These are phyloP conservation scores for Austroboletus festivus DNA, from an alignment of 768 basidiomycete species.

Conservation along the genomic window DNA sequence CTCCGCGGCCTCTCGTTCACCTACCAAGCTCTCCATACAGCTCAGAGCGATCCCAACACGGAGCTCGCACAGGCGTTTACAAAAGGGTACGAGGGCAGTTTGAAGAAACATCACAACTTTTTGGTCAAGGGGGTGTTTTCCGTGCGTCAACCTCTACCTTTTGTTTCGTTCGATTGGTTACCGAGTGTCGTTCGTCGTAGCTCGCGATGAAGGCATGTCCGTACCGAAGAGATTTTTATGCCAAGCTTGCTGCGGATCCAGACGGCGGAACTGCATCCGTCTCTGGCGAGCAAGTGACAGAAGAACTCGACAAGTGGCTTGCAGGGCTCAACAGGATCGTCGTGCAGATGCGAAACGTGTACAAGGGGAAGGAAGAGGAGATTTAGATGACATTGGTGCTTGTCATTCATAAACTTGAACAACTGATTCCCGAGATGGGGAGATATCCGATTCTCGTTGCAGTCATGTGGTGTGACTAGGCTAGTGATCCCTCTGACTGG, in stretches of 20 bases:
- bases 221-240: constrained; percentile 58
- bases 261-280: constrained; percentile 44
- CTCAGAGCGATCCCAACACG: constrained; percentile 55
- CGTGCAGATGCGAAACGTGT: constrained; percentile 46
- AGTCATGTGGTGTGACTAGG: too few species aligned
- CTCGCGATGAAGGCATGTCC: constrained; percentile 62
- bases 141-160: constrained; percentile 38
- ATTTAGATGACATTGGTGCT: too few species aligned
- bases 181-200: constrained; percentile 14
- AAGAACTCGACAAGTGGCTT: constrained; percentile 59
- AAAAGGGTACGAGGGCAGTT: constrained; percentile 73
- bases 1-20: constrained; percentile 91
- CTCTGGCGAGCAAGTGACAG: constrained; percentile 50
- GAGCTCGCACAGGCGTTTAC: constrained; percentile 71
- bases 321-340: constrained; percentile 53
- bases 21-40: constrained; percentile 67
- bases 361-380: constrained; percentile 56
- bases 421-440: too few species aligned
- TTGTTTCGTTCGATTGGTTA: not conserved
- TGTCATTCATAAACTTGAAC: too few species aligned
- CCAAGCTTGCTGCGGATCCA: constrained; percentile 55
- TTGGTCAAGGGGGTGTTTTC: constrained; percentile 58
- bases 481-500: too few species aligned
- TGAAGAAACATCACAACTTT: constrained; percentile 85
- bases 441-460: too few species aligned